Percentiles rank a stretch among this genome's conserved stretches.
Evolutionary conservation across 345 rosid genomes (phyloP).

Genomic region (Excoecaria agallocha): DNA sequence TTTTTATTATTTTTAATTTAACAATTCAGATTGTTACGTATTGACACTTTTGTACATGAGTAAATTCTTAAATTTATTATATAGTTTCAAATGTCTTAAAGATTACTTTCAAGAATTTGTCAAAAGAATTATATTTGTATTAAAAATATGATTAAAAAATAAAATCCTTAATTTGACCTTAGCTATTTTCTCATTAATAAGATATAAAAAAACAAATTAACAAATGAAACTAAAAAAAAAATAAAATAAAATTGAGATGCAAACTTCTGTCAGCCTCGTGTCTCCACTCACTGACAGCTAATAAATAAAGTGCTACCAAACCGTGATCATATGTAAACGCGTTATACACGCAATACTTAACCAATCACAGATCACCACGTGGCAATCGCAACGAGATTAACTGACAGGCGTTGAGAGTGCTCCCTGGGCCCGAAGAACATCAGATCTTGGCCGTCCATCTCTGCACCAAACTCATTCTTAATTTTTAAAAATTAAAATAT

Average conservation of each 20-base stretch:
- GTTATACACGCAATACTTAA: neutral
- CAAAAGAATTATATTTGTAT: too few species aligned
- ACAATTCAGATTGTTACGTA: too few species aligned
- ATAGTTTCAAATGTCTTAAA: too few species aligned
- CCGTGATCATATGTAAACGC: neutral
- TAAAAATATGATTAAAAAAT: too few species aligned
- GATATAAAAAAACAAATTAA: too few species aligned
- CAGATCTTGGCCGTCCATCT: slow-evolving; percentile 10
- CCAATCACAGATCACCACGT: slow-evolving; percentile 8
- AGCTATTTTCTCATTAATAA: too few species aligned
- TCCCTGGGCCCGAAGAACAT: neutral
- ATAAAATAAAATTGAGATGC: neutral
- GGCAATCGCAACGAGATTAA: slow-evolving; percentile 7
- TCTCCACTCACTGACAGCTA: neutral
- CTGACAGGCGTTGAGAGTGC: neutral
- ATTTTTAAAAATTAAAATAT: neutral
- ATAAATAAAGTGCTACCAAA: neutral
- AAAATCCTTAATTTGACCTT: too few species aligned
- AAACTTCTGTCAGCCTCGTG: neutral
- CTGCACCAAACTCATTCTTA: neutral
- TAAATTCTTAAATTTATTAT: too few species aligned
- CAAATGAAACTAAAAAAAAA: neutral
- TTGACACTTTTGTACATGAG: too few species aligned
- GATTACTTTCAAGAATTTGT: too few species aligned
- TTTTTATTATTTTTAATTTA: too few species aligned